phyloP scores from a whole-genome alignment of 441 rosid species.

The Croton laevigatus region DNA sequence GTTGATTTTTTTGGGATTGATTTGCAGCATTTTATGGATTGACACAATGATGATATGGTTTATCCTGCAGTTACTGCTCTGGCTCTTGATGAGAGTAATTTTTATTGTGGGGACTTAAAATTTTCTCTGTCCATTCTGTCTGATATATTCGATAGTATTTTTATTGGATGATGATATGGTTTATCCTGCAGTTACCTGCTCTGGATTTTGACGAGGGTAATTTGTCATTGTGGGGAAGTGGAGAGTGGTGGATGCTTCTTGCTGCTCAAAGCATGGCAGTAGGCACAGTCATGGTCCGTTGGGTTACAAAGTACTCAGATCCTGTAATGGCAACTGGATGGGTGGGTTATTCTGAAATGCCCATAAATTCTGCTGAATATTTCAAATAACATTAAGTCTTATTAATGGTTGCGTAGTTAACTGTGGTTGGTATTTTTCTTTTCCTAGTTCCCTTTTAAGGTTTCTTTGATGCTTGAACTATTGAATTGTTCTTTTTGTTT shows the following conservation, averaged over 20 bases:
- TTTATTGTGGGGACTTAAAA: not conserved
- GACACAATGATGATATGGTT: too few relatives aligned
- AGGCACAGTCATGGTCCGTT: constrained; percentile 90
- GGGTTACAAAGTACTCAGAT: constrained; percentile 90
- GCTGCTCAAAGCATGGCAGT: constrained; percentile 98
- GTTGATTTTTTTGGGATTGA: too few relatives aligned
- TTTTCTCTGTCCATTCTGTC: not conserved
- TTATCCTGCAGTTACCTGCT: constrained; percentile 58
- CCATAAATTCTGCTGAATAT: not conserved
- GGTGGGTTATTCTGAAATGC: constrained; percentile 44
- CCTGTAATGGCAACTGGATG: constrained; percentile 97
- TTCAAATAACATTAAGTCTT: not conserved
- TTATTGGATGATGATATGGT: not conserved
- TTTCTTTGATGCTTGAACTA: not conserved
- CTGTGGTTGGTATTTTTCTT: not conserved
- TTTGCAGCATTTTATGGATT: too few relatives aligned
- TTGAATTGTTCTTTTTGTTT: not conserved
- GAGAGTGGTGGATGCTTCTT: constrained; percentile 99
- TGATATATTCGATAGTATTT: not conserved
- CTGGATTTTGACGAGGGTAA: constrained; percentile 43
- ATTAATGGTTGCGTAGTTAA: not conserved
- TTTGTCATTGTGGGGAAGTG: constrained; percentile 89
- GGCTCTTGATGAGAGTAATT: too few relatives aligned
- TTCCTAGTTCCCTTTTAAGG: not conserved
- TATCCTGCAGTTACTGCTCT: too few relatives aligned